Evolutionary conservation across 768 basidiomycete species (phyloP).

Genomic region (Suillus spraguei): DNA sequence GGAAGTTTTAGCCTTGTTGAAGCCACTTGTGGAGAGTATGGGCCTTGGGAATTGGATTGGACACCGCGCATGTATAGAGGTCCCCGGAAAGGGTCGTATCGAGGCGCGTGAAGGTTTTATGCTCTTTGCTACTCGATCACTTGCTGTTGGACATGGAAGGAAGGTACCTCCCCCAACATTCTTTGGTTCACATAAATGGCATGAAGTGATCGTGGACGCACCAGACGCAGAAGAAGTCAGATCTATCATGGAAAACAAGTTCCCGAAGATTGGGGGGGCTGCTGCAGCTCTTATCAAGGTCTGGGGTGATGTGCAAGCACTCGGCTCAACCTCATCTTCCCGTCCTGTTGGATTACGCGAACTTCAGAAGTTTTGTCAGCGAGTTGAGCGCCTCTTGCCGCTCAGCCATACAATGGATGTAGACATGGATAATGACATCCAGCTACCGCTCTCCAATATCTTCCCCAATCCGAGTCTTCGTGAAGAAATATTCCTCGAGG

Average conservation of each 20-base stretch:
- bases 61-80: constrained; percentile 61
- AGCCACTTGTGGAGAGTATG: constrained; percentile 80
- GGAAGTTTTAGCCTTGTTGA: constrained; percentile 87
- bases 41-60: constrained; percentile 76
- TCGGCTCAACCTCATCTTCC: constrained; percentile 54
- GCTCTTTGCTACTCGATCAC: constrained; percentile 87
- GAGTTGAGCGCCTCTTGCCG: constrained; percentile 67
- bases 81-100: constrained; percentile 75
- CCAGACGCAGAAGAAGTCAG: constrained; percentile 70
- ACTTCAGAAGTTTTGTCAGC: constrained; percentile 79
- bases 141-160: constrained; percentile 47
- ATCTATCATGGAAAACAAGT: constrained; percentile 68
- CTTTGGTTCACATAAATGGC: constrained; percentile 84
- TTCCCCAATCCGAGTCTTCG: constrained; percentile 76
- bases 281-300: constrained; percentile 60
- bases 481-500: constrained; percentile 89
- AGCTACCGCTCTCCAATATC: constrained; percentile 38
- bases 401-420: constrained; percentile 47
- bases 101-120: constrained; percentile 80
- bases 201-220: constrained; percentile 62
- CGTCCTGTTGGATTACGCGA: constrained; percentile 77
- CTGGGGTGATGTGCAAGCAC: constrained; percentile 63
- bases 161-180: constrained; percentile 65
- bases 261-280: constrained; percentile 57
- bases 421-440: constrained; percentile 32